Conservation (phyloP, 768 basidiomycete genomes). For the Phanerodontia chrysosporium region DNA sequence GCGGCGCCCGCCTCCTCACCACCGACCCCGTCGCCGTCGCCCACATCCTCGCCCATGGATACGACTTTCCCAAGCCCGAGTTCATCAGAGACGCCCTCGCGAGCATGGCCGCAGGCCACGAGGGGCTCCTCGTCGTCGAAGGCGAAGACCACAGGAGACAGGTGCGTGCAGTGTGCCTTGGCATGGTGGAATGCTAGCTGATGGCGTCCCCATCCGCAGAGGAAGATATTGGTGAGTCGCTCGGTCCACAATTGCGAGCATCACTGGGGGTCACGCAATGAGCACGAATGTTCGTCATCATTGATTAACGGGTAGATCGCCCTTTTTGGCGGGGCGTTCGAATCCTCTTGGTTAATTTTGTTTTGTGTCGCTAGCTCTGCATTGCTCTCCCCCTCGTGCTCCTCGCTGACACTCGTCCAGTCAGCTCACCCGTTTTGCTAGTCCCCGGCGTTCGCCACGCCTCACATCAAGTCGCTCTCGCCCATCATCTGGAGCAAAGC, state of each 20-base stretch:
- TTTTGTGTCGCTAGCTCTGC: too few relatives aligned
- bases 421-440: conserved; percentile 21
- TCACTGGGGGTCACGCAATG: neutral
- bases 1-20: conserved; percentile 51
- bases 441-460: conserved; percentile 49
- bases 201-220: conserved; percentile 33
- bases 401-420: neutral
- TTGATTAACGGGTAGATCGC: conserved; percentile 9
- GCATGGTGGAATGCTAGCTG: neutral
- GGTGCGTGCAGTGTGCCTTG: conserved; percentile 25
- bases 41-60: conserved; percentile 52
- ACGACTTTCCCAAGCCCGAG: conserved; percentile 60
- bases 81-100: conserved; percentile 49
- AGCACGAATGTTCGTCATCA: neutral
- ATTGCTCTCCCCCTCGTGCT: neutral
- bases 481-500: conserved; percentile 62
- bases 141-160: conserved; percentile 55
- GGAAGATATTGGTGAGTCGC: conserved; percentile 44
- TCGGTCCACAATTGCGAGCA: neutral
- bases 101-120: conserved; percentile 45
- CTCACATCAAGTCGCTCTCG: conserved; percentile 43
- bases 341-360: conserved; percentile 7
- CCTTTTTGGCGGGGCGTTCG: too few relatives aligned
- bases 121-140: conserved; percentile 48
- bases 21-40: conserved; percentile 54